Evolutionary conservation across 768 basidiomycete species (phyloP), one percentile per base, ranked within the genome.

Genomic region (Phaeotremella fagi): DNA sequence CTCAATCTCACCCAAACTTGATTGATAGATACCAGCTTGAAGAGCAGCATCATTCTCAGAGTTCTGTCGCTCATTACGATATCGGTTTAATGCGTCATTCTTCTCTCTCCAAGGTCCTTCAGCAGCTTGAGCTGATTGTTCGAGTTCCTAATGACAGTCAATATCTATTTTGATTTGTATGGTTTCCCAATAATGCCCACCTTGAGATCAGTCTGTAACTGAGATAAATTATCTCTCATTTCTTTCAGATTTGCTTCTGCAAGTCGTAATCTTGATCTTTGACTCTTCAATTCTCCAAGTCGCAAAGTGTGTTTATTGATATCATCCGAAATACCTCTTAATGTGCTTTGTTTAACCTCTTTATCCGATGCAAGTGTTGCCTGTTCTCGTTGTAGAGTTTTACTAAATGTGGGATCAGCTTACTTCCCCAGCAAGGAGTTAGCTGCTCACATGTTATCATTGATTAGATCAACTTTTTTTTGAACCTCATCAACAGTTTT

Each of bases 401-500:
- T 71, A 38, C 70, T 71, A 45, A 18, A 4, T 6, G 20, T 14
- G 11, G 20, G 22, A 41, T 41, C 7, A 14, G 38, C 11, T 14
- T 2, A 18, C 16, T 15, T 20, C 18, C 16, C 5, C 28, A 26
- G 42, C 22, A n/a, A 7, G 20, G 20, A 2, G 9, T 3, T 25
- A 3, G 29, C 3, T 36, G 74, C 83, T 67, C 63, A 94, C 91
- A 90, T 78, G 55, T 85, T 79, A 15, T 75, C 76, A 1, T 80
- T 78, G 22, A 92, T 70, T 1, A 76, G 74, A 50, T 86, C 82
- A 4, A 95, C 77, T 66, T 95, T 85, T 23, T 63, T 75, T 71
- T 97, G 87, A 15, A 97, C 85, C 43, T 92, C 90, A 42, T 90
- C 87, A 0, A 82, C 81, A 1, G 91, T 90, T 73, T 83, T 88